Percentiles rank a stretch among this genome's conserved stretches.
Conservation (phyloP, 495 filamentous ascomycete species). For the Penicillium fimorum region DNA sequence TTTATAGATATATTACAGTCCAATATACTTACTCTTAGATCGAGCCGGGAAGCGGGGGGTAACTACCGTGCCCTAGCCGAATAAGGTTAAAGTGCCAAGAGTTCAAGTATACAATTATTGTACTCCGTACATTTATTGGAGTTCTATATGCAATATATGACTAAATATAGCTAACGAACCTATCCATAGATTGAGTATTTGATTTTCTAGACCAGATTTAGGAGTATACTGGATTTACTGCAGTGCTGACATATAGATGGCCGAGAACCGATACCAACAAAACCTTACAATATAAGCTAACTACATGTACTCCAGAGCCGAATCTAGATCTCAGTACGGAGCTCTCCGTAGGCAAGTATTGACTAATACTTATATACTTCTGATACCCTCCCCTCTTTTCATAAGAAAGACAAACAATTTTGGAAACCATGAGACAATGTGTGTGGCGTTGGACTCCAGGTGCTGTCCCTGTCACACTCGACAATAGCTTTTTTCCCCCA, state of each 20-base stretch:
- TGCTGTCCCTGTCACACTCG: neutral
- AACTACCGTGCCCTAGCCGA: neutral
- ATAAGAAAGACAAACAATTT: neutral
- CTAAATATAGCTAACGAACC: neutral
- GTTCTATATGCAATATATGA: neutral
- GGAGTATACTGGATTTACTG: neutral
- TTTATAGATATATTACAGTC: too few relatives aligned
- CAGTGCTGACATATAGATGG: neutral
- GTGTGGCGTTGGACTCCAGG: neutral
- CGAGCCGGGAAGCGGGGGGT: neutral
- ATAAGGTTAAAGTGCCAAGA: neutral
- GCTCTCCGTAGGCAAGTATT: neutral
- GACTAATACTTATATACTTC: neutral
- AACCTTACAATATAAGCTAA: too few relatives aligned
- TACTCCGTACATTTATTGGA: too few relatives aligned
- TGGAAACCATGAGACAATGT: neutral
- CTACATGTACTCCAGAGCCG: too few relatives aligned
- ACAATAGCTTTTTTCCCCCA: neutral
- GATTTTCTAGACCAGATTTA: neutral
- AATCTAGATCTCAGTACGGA: neutral
- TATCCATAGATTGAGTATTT: neutral
- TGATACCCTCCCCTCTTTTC: neutral
- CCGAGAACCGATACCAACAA: neutral
- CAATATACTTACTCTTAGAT: too few relatives aligned
- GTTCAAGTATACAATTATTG: neutral